Base-by-base conservation (phyloP, 768 basidiomycete species). In the Tylopilus balloui region DNA sequence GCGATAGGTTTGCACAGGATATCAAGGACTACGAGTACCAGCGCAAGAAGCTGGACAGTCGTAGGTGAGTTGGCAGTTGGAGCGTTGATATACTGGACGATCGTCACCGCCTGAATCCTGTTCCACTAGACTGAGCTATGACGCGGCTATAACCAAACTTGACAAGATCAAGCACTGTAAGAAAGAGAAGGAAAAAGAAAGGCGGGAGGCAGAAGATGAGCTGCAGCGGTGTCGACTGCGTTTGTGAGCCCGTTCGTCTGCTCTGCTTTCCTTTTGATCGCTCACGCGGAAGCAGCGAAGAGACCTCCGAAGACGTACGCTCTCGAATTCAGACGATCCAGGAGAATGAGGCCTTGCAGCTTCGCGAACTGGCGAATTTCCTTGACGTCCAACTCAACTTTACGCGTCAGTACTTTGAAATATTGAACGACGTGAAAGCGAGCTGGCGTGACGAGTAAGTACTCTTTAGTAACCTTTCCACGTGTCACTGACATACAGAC, bases 31-130 rank as follows among this genome's bases (percentile, higher is more conserved):
- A 88, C 54, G 86, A 92, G 49, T 62, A 72, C 5, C 75, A 86
- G 52, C 79, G 83, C 53, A 95, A 92, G 78, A 94, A 92, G 63
- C 69, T 94, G 14, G 92, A 95, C 48, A 91, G 86, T 44, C 73
- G 90, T 60, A 77, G 89, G 91, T 88, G 51, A 43, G 74, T 63
- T 41, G 27, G 14, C 15, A 2, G 37, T 11, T 14, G n/a, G n/a
- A n/a, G n/a, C n/a, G 23, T 40, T 14, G 11, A 14, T n/a, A n/a
- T n/a, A 20, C n/a, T 13, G 17, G 34, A 27, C n/a, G 14, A 21
- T 39, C 23, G 8, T 31, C 24, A 35, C 31, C n/a, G n/a, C 44
- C 50, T 13, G 40, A 9, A 12, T 24, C 6, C 5, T 14, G 12
- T 34, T 6, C 31, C 24, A 38, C 21, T 45, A 92, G 92, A 60